phyloP scores from a whole-genome alignment of 345 rosid species.

The Pelargonium nanum region DNA sequence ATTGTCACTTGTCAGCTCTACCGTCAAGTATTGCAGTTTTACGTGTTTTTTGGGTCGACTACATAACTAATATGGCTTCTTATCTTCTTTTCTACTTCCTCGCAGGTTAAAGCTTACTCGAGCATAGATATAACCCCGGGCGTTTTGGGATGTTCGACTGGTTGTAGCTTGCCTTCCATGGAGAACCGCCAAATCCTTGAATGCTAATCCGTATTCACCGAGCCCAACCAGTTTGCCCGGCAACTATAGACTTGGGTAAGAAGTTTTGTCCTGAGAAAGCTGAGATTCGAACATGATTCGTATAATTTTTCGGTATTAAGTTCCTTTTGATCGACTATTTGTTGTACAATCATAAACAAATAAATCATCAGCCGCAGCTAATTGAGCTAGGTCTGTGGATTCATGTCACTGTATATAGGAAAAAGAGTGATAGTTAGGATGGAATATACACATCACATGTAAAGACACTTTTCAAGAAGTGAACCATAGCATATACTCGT shows the following conservation, averaged over 20 bases:
- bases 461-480: too few species aligned
- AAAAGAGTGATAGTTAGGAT: slow-evolving; percentile 25
- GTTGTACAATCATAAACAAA: slow-evolving; percentile 21
- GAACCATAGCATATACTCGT: too few species aligned
- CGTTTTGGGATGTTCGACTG: slow-evolving; percentile 89
- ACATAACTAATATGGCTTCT: neutral
- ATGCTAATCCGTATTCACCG: slow-evolving; percentile 32
- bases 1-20: too few species aligned
- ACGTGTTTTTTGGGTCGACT: too few species aligned
- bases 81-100: neutral
- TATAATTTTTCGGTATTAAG: slow-evolving; percentile 10
- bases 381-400: slow-evolving; percentile 18
- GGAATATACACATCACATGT: too few species aligned
- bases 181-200: slow-evolving; percentile 41
- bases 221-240: slow-evolving; percentile 18
- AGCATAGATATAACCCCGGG: slow-evolving; percentile 72
- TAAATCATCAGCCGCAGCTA: slow-evolving; percentile 30
- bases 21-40: too few species aligned
- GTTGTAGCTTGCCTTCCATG: slow-evolving; percentile 82
- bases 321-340: slow-evolving; percentile 16
- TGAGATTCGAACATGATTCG: slow-evolving; percentile 7
- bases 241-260: slow-evolving; percentile 24
- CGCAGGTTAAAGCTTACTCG: slow-evolving; percentile 64
- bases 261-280: slow-evolving; percentile 43
- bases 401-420: slow-evolving; percentile 47